Base-by-base conservation (phyloP, 768 basidiomycete genomes). In the Kwoniella mangroviensis region DNA sequence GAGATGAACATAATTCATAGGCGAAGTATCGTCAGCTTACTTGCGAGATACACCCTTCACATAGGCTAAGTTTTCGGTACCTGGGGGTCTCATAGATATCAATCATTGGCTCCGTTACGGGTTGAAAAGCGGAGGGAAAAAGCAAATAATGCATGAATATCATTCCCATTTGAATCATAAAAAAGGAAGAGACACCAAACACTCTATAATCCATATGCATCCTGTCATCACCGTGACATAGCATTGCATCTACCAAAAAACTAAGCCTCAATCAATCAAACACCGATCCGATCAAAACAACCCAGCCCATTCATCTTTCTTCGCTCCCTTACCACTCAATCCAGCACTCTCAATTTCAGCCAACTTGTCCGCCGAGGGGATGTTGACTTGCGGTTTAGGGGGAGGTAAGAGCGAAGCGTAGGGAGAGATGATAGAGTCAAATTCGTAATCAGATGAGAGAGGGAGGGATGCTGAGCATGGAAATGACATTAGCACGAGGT, bases 261-360 rank as follows among this genome's bases (percentile, higher is more conserved):
- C 34, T 34, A 1, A 34, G 34, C 34, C 34, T 55, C 34, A 34
- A 26, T 12, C 6, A 59, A 21, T 9, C 13, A 11, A 19, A 56
- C 45, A 40, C 28, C 60, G 12, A 24, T 22, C 53, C 43, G 22
- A 34, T 58, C 65, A 82, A 59, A 72, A 79, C 62, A 83, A 67
- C 13, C 80, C 80, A 17, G 80, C 80, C 72, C 73, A 81, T 65
- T 82, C 81, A 63, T 82, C 81, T 55, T 67, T 59, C 73, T 77
- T 75, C 17, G 54, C 68, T 0, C 21, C 51, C 11, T 22, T 51
- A 12, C 59, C 42, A 49, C 28, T 17, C 40, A 51, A 34, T 13
- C 73, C 73, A 13, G 67, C 58, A 15, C 75, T 62, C 63, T 75
- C 75, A 21, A 70, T 66, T 11, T 64, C 73, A 10, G 69, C 69